A percentile compares a stretch with the other conserved stretches of the same genome.
phyloP scores from a whole-genome alignment of 331 rosid species.

The Cydonia oblonga region DNA sequence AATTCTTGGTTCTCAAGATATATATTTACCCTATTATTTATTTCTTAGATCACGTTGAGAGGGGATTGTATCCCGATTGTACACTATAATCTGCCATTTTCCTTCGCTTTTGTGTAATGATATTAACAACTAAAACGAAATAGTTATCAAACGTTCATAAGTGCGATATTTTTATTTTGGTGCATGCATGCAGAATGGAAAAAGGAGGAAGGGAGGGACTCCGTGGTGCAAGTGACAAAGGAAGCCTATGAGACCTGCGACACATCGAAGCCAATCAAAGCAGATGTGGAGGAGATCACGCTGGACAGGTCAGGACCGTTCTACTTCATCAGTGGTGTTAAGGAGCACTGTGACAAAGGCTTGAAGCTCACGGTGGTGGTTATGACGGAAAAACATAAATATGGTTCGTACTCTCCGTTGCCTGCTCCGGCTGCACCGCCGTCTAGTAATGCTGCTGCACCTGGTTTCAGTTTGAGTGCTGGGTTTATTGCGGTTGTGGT shows the following conservation, averaged over 20 bases:
- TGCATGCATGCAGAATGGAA: not conserved
- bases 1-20: too few relatives aligned
- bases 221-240: slow-evolving; percentile 10
- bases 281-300: not conserved
- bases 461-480: not conserved
- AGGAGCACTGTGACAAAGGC: slow-evolving; percentile 9
- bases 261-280: not conserved
- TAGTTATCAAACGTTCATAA: not conserved
- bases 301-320: slow-evolving; percentile 2
- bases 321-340: slow-evolving; percentile 11
- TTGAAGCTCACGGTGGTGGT: slow-evolving; percentile 10
- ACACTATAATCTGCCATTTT: too few relatives aligned
- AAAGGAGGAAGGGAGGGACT: not conserved
- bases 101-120: not conserved
- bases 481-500: not conserved
- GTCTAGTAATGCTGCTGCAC: not conserved
- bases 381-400: not conserved
- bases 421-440: not conserved
- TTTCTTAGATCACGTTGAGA: too few relatives aligned
- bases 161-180: not conserved
- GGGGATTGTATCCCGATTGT: not conserved
- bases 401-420: not conserved
- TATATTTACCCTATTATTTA: too few relatives aligned
- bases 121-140: not conserved
- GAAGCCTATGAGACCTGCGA: slow-evolving; percentile 7